Percentiles rank a stretch among this genome's conserved stretches.
Conservation (phyloP, 2,329 filamentous ascomycete genomes). For the Fusarium guadeloupense region DNA sequence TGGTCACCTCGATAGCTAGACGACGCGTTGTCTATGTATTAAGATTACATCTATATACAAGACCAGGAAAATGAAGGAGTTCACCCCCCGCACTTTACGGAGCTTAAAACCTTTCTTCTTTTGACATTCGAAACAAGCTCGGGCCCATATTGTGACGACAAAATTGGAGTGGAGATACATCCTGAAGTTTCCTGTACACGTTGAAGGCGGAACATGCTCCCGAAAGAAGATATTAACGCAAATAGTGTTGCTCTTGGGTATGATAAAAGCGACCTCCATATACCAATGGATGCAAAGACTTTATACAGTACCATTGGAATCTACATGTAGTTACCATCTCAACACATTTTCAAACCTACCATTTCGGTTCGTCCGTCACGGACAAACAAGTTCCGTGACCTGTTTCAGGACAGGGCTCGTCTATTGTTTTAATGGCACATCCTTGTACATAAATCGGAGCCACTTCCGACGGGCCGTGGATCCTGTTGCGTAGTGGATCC, state of each 20-base stretch:
- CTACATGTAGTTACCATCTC: neutral
- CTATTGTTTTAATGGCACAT: too few relatives aligned
- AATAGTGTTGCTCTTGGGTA: too few relatives aligned
- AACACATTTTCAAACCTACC: neutral
- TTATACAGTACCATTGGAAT: neutral
- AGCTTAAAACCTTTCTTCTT: neutral
- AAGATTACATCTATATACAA: too few relatives aligned
- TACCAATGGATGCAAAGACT: neutral
- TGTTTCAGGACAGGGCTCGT: neutral
- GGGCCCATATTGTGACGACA: neutral
- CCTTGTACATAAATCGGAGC: too few relatives aligned
- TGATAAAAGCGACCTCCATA: too few relatives aligned
- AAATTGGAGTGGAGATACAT: neutral
- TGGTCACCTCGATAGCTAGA: neutral
- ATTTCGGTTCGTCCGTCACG: too few relatives aligned
- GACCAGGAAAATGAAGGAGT: neutral
- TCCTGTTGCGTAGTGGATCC: too few relatives aligned
- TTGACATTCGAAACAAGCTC: neutral
- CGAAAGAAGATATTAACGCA: neutral
- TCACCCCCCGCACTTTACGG: neutral
- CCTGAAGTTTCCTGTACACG: too few relatives aligned
- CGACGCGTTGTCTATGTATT: neutral
- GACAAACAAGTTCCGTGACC: conserved; percentile 14
- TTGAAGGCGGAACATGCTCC: too few relatives aligned
- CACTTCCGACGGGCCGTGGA: too few relatives aligned